Evolutionary conservation across 2,329 filamentous ascomycete genomes (phyloP).

Genomic region (Paramyrothecium roridum): DNA sequence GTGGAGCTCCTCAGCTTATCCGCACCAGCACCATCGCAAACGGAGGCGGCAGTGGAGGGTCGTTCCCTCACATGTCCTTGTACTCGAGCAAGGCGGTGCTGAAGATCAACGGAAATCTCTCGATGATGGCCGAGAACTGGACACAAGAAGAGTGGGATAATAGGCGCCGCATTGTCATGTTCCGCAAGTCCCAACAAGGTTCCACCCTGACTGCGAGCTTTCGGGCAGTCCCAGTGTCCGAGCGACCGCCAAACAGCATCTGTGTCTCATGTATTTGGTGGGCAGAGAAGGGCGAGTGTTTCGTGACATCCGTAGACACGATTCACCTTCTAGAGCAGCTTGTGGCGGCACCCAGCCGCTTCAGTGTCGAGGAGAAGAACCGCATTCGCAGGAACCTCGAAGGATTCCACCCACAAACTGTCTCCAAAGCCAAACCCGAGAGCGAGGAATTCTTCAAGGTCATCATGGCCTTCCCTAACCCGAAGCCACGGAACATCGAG

Average conservation of each 20-base stretch:
- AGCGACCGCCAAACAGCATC: slow-evolving; percentile 78
- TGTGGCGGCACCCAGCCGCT: slow-evolving; percentile 70
- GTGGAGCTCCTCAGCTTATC: slow-evolving; percentile 44
- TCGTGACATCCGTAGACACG: slow-evolving; percentile 94
- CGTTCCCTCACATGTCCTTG: slow-evolving; percentile 75
- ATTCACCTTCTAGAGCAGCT: slow-evolving; percentile 93
- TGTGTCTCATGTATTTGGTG: slow-evolving; percentile 98
- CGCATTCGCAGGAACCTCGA: slow-evolving; percentile 93
- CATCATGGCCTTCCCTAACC: slow-evolving; percentile 95
- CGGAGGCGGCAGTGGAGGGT: slow-evolving; percentile 30
- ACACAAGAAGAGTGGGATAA: slow-evolving; percentile 74
- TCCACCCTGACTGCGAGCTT: slow-evolving; percentile 81
- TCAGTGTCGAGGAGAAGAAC: slow-evolving; percentile 98
- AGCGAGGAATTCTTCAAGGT: slow-evolving; percentile 98
- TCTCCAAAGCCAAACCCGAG: slow-evolving; percentile 88
- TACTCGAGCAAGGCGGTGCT: slow-evolving; percentile 82
- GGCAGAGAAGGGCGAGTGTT: slow-evolving; percentile 88
- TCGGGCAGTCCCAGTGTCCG: slow-evolving; percentile 72
- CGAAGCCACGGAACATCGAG: slow-evolving; percentile 96
- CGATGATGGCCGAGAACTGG: slow-evolving; percentile 82
- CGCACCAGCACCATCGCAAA: slow-evolving; percentile 52
- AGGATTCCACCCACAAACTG: slow-evolving; percentile 86
- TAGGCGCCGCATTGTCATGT: slow-evolving; percentile 82
- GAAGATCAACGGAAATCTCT: slow-evolving; percentile 81
- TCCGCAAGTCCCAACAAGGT: slow-evolving; percentile 77